phyloP scores from a whole-genome alignment of 2,329 filamentous ascomycete genomes.

The Phoma sp. region DNA sequence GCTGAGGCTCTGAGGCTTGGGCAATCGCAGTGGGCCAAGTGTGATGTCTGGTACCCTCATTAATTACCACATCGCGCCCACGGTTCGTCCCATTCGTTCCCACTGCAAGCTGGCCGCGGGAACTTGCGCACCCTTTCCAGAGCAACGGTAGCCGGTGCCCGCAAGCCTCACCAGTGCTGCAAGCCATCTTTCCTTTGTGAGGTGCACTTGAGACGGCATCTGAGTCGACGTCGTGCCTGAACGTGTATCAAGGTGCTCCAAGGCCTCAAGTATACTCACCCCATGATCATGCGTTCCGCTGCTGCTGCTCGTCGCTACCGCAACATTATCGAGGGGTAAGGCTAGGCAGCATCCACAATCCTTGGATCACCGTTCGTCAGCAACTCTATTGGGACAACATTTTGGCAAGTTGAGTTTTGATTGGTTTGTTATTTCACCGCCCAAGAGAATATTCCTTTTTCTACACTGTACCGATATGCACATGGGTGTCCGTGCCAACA shows the following conservation, averaged over 20 bases:
- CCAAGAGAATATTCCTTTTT: not conserved
- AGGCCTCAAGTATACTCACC: not conserved
- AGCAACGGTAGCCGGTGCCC: constrained; percentile 15
- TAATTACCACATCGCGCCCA: constrained; percentile 6
- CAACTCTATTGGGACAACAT: not conserved
- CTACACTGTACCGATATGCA: not conserved
- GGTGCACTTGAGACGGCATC: not conserved
- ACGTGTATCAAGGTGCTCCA: not conserved
- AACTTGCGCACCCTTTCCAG: constrained; percentile 13
- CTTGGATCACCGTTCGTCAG: not conserved
- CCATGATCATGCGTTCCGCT: not conserved
- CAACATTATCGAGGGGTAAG: not conserved
- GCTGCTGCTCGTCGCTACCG: not conserved
- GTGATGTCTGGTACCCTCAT: not conserved
- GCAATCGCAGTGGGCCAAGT: not conserved
- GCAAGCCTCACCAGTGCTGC: constrained; percentile 10
- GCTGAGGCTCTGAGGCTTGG: not conserved
- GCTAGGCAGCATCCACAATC: constrained; percentile 1
- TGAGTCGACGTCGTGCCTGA: not conserved
- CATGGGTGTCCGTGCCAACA: not conserved
- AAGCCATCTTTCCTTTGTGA: constrained; percentile 11
- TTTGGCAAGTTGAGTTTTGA: not conserved
- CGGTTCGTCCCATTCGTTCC: constrained; percentile 16
- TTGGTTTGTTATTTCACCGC: not conserved
- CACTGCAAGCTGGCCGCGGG: constrained; percentile 10